Percentiles rank a stretch among this genome's conserved stretches.
These are phyloP conservation scores for Larix sibirica DNA, from an alignment of 83 land plant genomes.

Conservation along the genomic window DNA sequence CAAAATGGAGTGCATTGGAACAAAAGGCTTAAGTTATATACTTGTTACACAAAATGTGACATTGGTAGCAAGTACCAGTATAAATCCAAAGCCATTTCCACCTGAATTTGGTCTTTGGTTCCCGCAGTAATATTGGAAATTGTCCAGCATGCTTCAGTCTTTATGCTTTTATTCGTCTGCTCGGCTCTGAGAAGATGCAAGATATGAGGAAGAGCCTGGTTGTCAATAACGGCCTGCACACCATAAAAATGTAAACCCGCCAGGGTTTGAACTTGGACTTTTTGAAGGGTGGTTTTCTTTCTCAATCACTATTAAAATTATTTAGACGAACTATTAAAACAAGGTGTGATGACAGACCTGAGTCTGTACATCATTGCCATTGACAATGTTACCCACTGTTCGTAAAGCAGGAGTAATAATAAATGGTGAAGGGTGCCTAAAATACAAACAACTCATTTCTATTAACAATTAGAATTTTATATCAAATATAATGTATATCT, in stretches of 20 bases:
- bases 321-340: no score
- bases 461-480: no score
- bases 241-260: background rate
- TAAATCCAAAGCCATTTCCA: background rate
- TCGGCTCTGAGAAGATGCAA: constrained; percentile 27
- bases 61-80: no score
- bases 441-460: no score
- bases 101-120: constrained; percentile 62
- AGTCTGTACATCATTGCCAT: constrained; percentile 56
- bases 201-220: constrained; percentile 46
- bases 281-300: no score
- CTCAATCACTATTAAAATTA: no score
- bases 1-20: no score
- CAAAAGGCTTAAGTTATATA: no score
- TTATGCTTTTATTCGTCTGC: constrained; percentile 54
- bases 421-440: constrained; percentile 27
- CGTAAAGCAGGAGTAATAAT: constrained; percentile 45
- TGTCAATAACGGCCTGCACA: constrained; percentile 49
- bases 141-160: constrained; percentile 72
- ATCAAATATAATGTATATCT: no score
- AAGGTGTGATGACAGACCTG: constrained; percentile 26
- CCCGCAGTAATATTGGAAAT: constrained; percentile 75
- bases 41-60: no score
- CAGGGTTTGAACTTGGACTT: background rate
- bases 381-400: constrained; percentile 58